These are phyloP conservation scores for Recurvomyces mirabilis DNA, from an alignment of 495 filamentous ascomycete species.

Conservation along the genomic window DNA sequence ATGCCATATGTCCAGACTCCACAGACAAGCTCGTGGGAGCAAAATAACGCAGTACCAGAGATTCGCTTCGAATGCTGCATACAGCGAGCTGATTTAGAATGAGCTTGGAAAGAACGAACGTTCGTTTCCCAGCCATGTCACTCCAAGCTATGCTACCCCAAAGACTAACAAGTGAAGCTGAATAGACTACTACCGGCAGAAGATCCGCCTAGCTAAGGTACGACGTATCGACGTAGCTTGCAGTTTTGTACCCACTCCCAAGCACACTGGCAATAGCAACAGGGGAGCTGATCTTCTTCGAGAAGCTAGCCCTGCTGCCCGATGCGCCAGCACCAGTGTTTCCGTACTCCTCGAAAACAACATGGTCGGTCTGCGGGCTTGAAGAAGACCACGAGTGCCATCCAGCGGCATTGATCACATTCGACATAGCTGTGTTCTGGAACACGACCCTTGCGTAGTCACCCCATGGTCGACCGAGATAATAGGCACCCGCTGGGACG, in stretches of 20 bases:
- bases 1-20: no score
- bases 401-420: constrained; percentile 48
- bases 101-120: no score
- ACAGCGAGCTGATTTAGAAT: no score
- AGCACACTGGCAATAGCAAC: constrained; percentile 40
- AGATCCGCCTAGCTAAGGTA: constrained; percentile 20
- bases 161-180: no score
- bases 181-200: background rate
- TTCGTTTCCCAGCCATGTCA: no score
- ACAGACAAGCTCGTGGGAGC: no score
- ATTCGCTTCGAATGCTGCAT: no score
- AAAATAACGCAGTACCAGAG: no score
- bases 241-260: constrained; percentile 41
- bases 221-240: constrained; percentile 34
- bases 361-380: constrained; percentile 39
- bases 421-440: constrained; percentile 44
- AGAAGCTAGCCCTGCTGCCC: constrained; percentile 49
- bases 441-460: constrained; percentile 51
- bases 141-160: no score
- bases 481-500: constrained; percentile 42
- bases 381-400: constrained; percentile 48
- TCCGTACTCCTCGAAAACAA: constrained; percentile 47
- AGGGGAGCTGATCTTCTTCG: constrained; percentile 35
- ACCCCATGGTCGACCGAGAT: constrained; percentile 57
- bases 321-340: constrained; percentile 48